These are phyloP conservation scores for Phyllachora maydis DNA, from an alignment of 2,329 filamentous ascomycete genomes.

Conservation along the genomic window DNA sequence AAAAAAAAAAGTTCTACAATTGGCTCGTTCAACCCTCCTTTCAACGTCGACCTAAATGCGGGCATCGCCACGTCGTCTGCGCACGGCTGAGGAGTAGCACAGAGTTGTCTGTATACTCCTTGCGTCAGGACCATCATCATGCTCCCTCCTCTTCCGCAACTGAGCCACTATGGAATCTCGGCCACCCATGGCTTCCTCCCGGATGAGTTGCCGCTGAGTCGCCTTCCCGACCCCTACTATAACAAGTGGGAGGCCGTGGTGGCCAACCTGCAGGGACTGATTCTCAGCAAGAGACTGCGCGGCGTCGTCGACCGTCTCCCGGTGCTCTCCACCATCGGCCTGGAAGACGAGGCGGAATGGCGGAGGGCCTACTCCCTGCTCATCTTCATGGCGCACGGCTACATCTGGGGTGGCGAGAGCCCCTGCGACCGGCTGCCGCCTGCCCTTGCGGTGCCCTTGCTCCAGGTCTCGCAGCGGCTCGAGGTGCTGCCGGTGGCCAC, in stretches of 20 bases:
- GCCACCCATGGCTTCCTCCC: constrained; percentile 73
- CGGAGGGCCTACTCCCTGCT: constrained; percentile 78
- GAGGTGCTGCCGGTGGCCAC: constrained; percentile 86
- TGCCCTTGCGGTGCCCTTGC: constrained; percentile 63
- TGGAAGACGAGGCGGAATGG: constrained; percentile 80
- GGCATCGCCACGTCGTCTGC: too few species aligned
- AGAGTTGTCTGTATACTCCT: constrained; percentile 40
- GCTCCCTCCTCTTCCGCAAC: constrained; percentile 38
- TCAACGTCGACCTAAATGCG: too few species aligned
- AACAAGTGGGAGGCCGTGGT: constrained; percentile 82
- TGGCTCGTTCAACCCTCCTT: too few species aligned
- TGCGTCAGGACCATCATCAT: constrained; percentile 35
- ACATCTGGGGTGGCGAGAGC: constrained; percentile 84
- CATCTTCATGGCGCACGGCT: constrained; percentile 80
- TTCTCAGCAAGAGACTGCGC: constrained; percentile 68
- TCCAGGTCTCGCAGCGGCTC: constrained; percentile 55
- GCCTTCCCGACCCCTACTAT: constrained; percentile 79
- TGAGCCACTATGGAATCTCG: constrained; percentile 66
- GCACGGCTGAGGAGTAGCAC: constrained; percentile 43
- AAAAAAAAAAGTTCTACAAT: too few species aligned
- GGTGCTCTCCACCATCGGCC: constrained; percentile 60
- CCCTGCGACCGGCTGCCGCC: constrained; percentile 64
- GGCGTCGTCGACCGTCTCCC: constrained; percentile 64
- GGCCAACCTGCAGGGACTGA: constrained; percentile 67
- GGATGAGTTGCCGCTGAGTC: constrained; percentile 54